Evolutionary conservation across 225 moss, liverwort and hornwort genomes (phyloP).

Genomic region (Anthoceros angustus): DNA sequence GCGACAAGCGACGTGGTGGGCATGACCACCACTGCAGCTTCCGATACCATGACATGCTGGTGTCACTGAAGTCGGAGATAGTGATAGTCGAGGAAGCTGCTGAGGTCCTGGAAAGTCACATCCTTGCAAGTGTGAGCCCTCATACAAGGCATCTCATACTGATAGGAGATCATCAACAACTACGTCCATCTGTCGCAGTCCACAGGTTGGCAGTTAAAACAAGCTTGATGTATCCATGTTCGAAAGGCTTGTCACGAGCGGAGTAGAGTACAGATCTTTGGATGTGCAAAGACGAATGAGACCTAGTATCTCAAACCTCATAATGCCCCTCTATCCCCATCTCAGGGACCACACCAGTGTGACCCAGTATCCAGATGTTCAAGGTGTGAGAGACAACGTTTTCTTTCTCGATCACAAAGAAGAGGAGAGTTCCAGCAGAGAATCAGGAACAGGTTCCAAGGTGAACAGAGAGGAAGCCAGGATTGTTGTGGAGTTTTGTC

Average conservation of each 20-base stretch:
- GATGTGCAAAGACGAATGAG: constrained; percentile 37
- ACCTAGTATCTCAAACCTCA: constrained; percentile 24
- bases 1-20: background rate
- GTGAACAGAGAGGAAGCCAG: constrained; percentile 20
- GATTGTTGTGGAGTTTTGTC: constrained; percentile 32
- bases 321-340: constrained; percentile 19
- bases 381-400: constrained; percentile 17
- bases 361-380: constrained; percentile 11
- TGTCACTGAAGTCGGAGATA: constrained; percentile 27
- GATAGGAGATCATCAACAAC: constrained; percentile 36
- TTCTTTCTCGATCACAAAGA: constrained; percentile 33
- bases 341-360: constrained; percentile 21
- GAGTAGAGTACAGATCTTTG: constrained; percentile 25
- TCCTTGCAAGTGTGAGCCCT: constrained; percentile 20
- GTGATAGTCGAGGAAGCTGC: constrained; percentile 43
- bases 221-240: constrained; percentile 47
- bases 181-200: constrained; percentile 30
- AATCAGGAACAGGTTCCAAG: constrained; percentile 9
- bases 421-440: constrained; percentile 7
- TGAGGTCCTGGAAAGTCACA: constrained; percentile 29
- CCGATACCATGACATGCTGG: constrained; percentile 16
- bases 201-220: constrained; percentile 12
- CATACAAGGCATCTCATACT: constrained; percentile 26
- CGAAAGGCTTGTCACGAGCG: constrained; percentile 28
- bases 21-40: constrained; percentile 11